Evolutionary conservation across 1,139 yeast species (phyloP), one percentile per base, ranked within the genome.

Genomic region (Lodderomyces parapsilosis): DNA sequence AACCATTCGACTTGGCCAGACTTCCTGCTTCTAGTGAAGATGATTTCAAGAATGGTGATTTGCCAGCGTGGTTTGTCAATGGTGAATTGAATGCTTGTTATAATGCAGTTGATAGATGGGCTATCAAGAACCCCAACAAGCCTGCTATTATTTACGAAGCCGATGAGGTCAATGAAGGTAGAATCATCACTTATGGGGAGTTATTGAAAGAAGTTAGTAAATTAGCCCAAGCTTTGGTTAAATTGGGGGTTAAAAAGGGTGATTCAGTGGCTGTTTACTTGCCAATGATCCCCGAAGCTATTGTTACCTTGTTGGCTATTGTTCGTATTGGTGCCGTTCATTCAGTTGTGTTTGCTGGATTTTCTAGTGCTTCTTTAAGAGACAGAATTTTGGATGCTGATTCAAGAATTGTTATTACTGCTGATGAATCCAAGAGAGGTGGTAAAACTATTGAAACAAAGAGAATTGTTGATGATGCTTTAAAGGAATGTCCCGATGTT

Each of bases 241-340:
- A 71, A 52, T 65, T 81, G 58, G 91, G 91, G 47, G 91, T 86
- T 49, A 75, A 76, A 56, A 86, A 86, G 65, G 93, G 93, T 50
- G 94, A 86, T 58, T 81, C 91, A 6, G 93, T 86, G 36, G 94
- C 94, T 2, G 91, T 86, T 39, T 86, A 86, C 62, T 72, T 86
- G 62, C 95, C 94, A 52, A 86, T 86, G 95, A 83, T 85, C 50
- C 93, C 94, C 23, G 90, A 86, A 65, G 91, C 93, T 2, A 56
- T 86, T 49, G 75, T 84, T 36, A 78, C 94, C 1, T 66, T 86
- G 50, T 68, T 86, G 65, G 93, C 94, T 20, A 83, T 86, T 60
- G 74, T 76, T 18, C 76, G 95, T 66, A 74, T 86, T 49, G 94
- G 95, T 49, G 95, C 94, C 2, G 71, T 86, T 42, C 95, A 86